Conservation (phyloP, 352 stramenopile species). For the Globisporangium middletonii region DNA sequence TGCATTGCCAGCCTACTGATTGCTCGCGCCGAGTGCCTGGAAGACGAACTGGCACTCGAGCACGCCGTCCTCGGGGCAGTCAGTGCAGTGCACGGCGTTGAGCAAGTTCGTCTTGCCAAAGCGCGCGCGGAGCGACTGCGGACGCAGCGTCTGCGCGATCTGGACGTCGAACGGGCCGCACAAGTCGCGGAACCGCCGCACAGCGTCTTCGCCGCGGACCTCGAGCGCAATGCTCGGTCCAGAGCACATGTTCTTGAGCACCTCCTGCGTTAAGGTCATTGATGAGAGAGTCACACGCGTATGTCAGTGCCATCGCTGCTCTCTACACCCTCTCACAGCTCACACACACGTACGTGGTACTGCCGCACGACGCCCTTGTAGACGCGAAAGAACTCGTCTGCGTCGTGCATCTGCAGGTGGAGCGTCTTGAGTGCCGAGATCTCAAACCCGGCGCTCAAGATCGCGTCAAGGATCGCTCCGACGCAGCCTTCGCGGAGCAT, state of each 20-base stretch:
- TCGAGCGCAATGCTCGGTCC: conserved; percentile 86
- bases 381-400: conserved; percentile 90
- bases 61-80: conserved; percentile 86
- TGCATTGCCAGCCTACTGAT: conserved; percentile 2
- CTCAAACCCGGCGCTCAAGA: conserved; percentile 80
- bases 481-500: conserved; percentile 53
- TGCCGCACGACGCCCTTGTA: conserved; percentile 70
- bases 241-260: conserved; percentile 90
- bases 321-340: too few relatives aligned
- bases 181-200: conserved; percentile 71
- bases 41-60: conserved; percentile 92
- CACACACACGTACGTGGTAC: conserved; percentile 44
- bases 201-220: conserved; percentile 79
- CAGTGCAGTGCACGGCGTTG: conserved; percentile 92
- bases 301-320: too few relatives aligned
- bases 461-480: conserved; percentile 76
- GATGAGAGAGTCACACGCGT: too few relatives aligned
- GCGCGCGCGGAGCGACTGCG: conserved; percentile 78
- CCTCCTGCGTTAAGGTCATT: conserved; percentile 27
- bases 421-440: conserved; percentile 87
- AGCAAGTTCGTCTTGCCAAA: conserved; percentile 81
- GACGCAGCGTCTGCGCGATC: conserved; percentile 83
- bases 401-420: conserved; percentile 67
- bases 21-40: conserved; percentile 22
- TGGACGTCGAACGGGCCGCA: conserved; percentile 88